Evolutionary conservation across 1,284 basidiomycete species (phyloP).

Genomic region (Puccinia triticina): DNA sequence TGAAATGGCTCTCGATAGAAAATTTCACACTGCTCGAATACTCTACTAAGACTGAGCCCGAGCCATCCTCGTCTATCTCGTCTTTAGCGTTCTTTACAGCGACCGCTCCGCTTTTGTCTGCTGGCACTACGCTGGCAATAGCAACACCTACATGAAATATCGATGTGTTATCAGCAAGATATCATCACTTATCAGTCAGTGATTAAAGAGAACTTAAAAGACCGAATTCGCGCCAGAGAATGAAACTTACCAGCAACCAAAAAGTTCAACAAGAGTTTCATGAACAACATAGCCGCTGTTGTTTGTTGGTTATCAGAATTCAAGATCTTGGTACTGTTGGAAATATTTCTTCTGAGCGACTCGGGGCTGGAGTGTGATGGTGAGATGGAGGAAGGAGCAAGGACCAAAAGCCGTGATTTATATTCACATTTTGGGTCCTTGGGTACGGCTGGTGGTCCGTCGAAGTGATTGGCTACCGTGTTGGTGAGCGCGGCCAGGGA

Average conservation of each 20-base stretch:
- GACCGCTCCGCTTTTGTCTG: not conserved
- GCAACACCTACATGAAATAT: conserved; percentile 12
- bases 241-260: conserved; percentile 38
- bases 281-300: conserved; percentile 28
- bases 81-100: not conserved
- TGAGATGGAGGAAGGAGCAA: conserved; percentile 2
- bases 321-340: not conserved
- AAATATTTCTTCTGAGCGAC: not conserved
- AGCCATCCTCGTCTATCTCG: not conserved
- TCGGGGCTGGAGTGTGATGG: conserved; percentile 3
- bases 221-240: not conserved
- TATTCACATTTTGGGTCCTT: not conserved
- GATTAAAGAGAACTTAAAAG: not conserved
- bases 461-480: not conserved
- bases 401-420: not conserved
- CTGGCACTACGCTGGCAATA: conserved; percentile 8
- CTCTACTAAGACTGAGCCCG: conserved; percentile 7
- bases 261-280: conserved; percentile 16
- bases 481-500: not conserved
- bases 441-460: not conserved
- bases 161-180: not conserved
- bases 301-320: conserved; percentile 5
- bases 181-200: no score
- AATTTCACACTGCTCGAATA: not conserved
- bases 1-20: not conserved